Percentiles rank a stretch among this genome's conserved stretches.
phyloP scores from a whole-genome alignment of 345 rosid genomes.

The Camelina neglecta region DNA sequence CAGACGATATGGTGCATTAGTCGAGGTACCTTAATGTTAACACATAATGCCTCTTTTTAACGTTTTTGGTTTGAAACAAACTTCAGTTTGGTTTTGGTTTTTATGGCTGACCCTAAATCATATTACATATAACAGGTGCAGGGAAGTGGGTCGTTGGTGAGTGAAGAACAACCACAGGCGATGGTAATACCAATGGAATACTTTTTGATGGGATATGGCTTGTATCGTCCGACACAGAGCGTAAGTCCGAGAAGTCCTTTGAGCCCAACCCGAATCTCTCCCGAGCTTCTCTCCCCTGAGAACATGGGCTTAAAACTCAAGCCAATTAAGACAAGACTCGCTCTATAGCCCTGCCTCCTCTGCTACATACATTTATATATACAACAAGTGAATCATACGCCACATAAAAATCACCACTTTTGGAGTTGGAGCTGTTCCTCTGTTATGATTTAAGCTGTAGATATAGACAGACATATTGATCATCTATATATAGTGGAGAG shows the following conservation, averaged over 20 bases:
- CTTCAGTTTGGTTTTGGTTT: background rate
- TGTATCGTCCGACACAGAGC: constrained; percentile 73
- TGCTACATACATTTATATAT: constrained; percentile 18
- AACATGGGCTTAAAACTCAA: constrained; percentile 98
- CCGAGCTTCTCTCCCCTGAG: constrained; percentile 95
- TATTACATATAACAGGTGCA: constrained; percentile 60
- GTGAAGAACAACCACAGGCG: constrained; percentile 97
- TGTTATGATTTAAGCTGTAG: constrained; percentile 40
- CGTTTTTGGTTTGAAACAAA: background rate
- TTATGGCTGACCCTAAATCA: background rate
- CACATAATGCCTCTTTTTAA: background rate
- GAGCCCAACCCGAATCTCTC: constrained; percentile 79
- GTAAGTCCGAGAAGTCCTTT: constrained; percentile 92
- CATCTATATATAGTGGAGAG: constrained; percentile 26
- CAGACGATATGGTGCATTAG: constrained; percentile 81
- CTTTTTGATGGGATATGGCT: constrained; percentile 80
- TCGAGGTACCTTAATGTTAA: constrained; percentile 60
- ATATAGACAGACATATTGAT: constrained; percentile 40
- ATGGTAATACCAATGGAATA: constrained; percentile 95
- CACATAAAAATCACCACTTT: constrained; percentile 24
- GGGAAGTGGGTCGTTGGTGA: constrained; percentile 95
- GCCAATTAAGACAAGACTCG: constrained; percentile 81
- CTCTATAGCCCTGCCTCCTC: constrained; percentile 29
- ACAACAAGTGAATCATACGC: constrained; percentile 24
- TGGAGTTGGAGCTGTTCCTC: constrained; percentile 31